Evolutionary conservation across 208 protist genomes (phyloP), one percentile per base, ranked within the genome.

Genomic region (Leishmania arabica): DNA sequence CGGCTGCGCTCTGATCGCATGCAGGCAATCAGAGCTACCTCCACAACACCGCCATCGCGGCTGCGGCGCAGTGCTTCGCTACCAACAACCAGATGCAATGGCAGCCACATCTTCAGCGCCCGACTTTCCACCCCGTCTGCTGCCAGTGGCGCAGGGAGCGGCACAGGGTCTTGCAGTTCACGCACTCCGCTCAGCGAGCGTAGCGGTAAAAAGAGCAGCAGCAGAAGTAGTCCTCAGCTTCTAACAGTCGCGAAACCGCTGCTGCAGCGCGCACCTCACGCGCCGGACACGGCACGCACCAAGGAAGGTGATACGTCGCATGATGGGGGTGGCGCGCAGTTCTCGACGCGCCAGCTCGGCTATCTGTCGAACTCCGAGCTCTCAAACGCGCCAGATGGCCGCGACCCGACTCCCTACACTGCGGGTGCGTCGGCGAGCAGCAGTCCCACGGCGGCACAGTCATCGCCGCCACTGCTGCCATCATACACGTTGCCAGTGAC

Each of bases 31-130:
- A n/a, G 45, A 47, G 62, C 9, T 8, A 40, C 34, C 76, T 4
- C 70, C 42, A 11, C 31, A 49, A 0, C 42, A 62, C 8, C 70
- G n/a, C 68, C 2, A 3, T 15, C 51, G 58, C 42, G 31, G 37
- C 37, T 58, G n/a, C 72, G 17, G 51, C 76, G 81, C 76, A 84
- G 81, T 56, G 37, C 76, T 19, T 84, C 75, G 13, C 68, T 80
- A n/a, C 81, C 81, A 37, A 71, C 76, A 15, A 40, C 47, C 53
- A 51, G 81, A 42, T 78, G 81, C 45, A 70, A 80, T 69, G 68
- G 47, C 71, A 56, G 70, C n/a, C 69, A 73, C 69, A 51, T 13
- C 47, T 45, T 31, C 19, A 2, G 27, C 27, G 3, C 69, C 5
- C 69, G 27, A 19, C 45, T 31, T 24, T 34, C 37, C 42, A 13